A percentile compares a stretch with the other conserved stretches of the same genome.
These are phyloP conservation scores for Curvularia lunata DNA, from an alignment of 2,329 filamentous ascomycete species.

Conservation along the genomic window DNA sequence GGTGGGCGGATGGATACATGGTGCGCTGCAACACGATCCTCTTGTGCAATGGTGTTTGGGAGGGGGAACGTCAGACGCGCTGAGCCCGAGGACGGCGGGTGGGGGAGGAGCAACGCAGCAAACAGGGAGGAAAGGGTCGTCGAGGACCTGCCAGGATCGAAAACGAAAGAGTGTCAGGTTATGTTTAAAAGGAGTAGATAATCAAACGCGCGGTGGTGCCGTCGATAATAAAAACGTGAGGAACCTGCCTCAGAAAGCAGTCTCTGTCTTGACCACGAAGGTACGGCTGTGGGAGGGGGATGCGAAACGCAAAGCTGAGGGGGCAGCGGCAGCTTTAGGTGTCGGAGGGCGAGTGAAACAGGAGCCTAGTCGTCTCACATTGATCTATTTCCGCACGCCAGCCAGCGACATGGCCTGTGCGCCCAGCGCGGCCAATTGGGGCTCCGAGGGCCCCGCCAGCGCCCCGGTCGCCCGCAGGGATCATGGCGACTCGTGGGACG, in stretches of 20 bases:
- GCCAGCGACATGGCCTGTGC: conserved; percentile 35
- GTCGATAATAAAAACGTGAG: conserved; percentile 19
- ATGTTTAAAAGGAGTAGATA: conserved; percentile 39
- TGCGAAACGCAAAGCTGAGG: conserved; percentile 49
- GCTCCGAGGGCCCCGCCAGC: conserved; percentile 20
- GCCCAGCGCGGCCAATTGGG: conserved; percentile 32
- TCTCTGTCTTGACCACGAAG: conserved; percentile 44
- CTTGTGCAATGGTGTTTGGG: conserved; percentile 36
- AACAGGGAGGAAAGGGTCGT: conserved; percentile 41
- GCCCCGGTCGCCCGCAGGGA: conserved; percentile 16
- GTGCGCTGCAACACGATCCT: conserved; percentile 48
- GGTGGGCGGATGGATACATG: conserved; percentile 62
- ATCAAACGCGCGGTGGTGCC: conserved; percentile 43
- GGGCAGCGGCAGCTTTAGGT: conserved; percentile 50
- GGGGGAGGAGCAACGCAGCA: conserved; percentile 32
- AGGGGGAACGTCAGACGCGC: conserved; percentile 38
- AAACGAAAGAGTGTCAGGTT: conserved; percentile 47
- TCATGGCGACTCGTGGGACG: conserved; percentile 31
- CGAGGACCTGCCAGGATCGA: conserved; percentile 49
- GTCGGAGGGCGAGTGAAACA: conserved; percentile 50
- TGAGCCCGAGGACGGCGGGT: conserved; percentile 20
- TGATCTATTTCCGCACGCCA: conserved; percentile 43
- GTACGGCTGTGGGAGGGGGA: conserved; percentile 42
- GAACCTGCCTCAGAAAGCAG: conserved; percentile 49
- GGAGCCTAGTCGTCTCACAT: conserved; percentile 48